These are phyloP conservation scores for Lactifluus hygrophoroides DNA, from an alignment of 768 basidiomycete species.

Conservation along the genomic window DNA sequence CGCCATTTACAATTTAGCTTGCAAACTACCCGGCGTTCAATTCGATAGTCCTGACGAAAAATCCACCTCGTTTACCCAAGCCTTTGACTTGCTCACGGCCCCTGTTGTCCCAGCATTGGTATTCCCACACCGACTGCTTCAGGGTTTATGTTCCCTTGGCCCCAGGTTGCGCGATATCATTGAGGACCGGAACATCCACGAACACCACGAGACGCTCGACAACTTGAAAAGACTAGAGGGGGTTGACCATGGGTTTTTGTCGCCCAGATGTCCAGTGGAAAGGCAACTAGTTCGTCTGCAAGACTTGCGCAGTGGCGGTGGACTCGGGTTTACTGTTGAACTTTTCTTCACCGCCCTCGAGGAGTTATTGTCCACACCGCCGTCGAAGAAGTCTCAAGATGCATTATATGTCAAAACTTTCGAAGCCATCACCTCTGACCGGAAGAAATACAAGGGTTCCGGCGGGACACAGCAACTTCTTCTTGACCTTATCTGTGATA, in stretches of 20 bases:
- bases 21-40: not conserved
- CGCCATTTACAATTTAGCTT: too few species aligned
- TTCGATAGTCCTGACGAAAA: too few species aligned
- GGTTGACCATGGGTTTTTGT: not conserved
- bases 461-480: not conserved
- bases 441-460: not conserved
- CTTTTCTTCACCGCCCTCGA: not conserved
- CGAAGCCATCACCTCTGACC: not conserved
- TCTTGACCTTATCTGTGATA: not conserved
- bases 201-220: not conserved
- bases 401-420: not conserved
- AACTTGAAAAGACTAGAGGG: too few species aligned
- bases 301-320: not conserved
- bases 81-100: not conserved
- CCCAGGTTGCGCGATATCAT: not conserved
- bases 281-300: not conserved
- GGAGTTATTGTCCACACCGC: not conserved
- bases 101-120: not conserved
- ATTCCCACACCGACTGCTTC: not conserved
- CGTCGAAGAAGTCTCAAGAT: not conserved
- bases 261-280: not conserved
- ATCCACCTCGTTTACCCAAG: too few species aligned
- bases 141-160: not conserved
- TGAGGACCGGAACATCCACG: not conserved
- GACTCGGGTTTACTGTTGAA: not conserved